A percentile compares a stretch with the other conserved stretches of the same genome.
These are phyloP conservation scores for Penicillium brasilianum DNA, from an alignment of 2,329 filamentous ascomycete species.

Conservation along the genomic window DNA sequence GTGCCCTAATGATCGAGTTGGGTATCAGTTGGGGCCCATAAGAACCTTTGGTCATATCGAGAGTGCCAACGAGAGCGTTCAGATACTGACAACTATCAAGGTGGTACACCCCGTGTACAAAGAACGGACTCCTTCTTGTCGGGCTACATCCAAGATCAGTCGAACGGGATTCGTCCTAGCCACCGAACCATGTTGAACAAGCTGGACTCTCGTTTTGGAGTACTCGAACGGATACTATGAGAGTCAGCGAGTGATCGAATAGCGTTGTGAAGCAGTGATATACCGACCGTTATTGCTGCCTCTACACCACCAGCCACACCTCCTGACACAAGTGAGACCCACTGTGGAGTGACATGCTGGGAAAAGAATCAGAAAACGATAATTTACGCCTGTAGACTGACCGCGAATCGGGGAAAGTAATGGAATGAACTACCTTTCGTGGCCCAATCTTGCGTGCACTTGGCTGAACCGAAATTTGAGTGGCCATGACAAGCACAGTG, in stretches of 20 bases:
- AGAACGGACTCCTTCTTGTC: conserved; percentile 61
- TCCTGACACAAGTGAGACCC: conserved; percentile 57
- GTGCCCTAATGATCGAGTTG: conserved; percentile 49
- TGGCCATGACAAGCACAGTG: not conserved
- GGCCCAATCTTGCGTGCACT: not conserved
- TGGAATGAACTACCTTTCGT: not conserved
- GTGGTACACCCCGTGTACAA: conserved; percentile 68
- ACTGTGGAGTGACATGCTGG: conserved; percentile 39
- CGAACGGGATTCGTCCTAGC: conserved; percentile 20
- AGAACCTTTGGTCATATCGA: too few species aligned
- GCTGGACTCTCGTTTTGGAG: conserved; percentile 55
- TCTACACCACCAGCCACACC: conserved; percentile 60
- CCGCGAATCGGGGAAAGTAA: not conserved
- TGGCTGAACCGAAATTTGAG: conserved; percentile 2
- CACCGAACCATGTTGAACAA: conserved; percentile 13
- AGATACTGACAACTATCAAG: conserved; percentile 52
- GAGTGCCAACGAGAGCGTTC: too few species aligned
- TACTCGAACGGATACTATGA: conserved; percentile 68
- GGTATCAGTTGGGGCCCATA: not conserved
- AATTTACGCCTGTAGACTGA: not conserved
- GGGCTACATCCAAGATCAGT: conserved; percentile 61
- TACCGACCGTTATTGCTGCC: conserved; percentile 53
- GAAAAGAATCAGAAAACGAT: not conserved
- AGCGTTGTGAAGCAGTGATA: not conserved
- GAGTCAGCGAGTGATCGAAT: conserved; percentile 4